Evolutionary conservation across 2,329 filamentous ascomycete species (phyloP).

Genomic region (Aureobasidium lini): DNA sequence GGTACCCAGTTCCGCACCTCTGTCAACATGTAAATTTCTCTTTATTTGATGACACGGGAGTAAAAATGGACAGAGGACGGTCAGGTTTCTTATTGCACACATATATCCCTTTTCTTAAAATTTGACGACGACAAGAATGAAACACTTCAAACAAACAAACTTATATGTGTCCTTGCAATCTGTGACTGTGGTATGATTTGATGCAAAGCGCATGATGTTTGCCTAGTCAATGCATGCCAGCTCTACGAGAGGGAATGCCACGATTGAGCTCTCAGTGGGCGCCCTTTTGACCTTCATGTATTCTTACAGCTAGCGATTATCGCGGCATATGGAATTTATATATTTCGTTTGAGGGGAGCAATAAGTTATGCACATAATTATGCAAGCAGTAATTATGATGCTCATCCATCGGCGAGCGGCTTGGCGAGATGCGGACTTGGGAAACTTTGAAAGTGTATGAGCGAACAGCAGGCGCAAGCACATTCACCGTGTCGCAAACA

Average conservation of each 20-base stretch:
- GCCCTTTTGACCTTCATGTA: no score
- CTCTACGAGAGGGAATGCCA: no score
- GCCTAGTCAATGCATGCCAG: no score
- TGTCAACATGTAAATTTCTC: slow-evolving; percentile 66
- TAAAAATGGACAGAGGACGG: background rate
- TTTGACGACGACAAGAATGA: slow-evolving; percentile 13
- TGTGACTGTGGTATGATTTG: background rate
- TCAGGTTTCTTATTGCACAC: slow-evolving; percentile 1
- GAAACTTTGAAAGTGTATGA: slow-evolving; percentile 6
- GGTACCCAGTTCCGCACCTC: slow-evolving; percentile 86
- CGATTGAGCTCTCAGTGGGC: no score
- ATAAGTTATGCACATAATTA: background rate
- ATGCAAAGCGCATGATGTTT: no score
- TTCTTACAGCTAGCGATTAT: no score
- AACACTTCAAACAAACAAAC: background rate
- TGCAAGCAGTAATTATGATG: background rate
- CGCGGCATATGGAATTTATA: no score
- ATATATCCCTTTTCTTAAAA: slow-evolving; percentile 12
- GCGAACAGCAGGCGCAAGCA: background rate
- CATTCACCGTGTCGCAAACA: slow-evolving; percentile 11
- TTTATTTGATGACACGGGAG: background rate
- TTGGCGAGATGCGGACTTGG: background rate
- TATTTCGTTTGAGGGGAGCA: background rate
- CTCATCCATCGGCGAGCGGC: background rate
- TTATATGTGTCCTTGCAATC: no score